Conservation (phyloP, 495 filamentous ascomycete species). For the Hypoxylon subgilvum region DNA sequence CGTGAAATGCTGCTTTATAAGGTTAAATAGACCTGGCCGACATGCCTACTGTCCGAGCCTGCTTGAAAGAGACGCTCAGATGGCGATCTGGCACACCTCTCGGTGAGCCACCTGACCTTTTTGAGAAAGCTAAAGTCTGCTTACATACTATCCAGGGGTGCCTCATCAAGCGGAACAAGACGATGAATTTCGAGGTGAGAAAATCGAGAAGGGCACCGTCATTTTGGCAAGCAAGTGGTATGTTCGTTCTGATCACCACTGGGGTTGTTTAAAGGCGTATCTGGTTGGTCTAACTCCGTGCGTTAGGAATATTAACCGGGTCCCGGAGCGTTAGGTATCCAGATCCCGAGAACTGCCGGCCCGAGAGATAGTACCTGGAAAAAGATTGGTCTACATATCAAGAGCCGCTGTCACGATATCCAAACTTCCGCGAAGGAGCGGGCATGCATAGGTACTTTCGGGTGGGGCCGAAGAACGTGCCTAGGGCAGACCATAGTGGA, state of each 20-base stretch:
- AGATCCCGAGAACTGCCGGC: constrained; percentile 61
- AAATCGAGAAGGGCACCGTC: constrained; percentile 58
- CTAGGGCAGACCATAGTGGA: constrained; percentile 69
- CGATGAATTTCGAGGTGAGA: constrained; percentile 57
- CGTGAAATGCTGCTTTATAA: too few relatives aligned
- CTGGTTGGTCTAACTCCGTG: not conserved
- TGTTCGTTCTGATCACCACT: constrained; percentile 1
- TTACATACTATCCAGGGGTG: constrained; percentile 44
- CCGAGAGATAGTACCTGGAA: constrained; percentile 61
- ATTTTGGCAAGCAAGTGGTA: constrained; percentile 64
- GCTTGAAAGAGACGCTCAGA: constrained; percentile 65
- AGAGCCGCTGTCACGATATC: constrained; percentile 56
- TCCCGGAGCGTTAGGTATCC: constrained; percentile 56
- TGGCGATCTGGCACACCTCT: constrained; percentile 63
- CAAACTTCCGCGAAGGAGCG: constrained; percentile 58
- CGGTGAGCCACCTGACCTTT: constrained; percentile 36
- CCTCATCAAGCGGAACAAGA: constrained; percentile 59
- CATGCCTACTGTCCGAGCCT: constrained; percentile 60
- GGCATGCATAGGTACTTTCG: constrained; percentile 63
- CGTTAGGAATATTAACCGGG: constrained; percentile 57
- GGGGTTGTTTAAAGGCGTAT: not conserved
- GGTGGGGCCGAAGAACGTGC: constrained; percentile 69
- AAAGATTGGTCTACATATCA: constrained; percentile 61
- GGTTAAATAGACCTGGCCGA: constrained; percentile 56
- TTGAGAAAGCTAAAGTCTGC: not conserved